phyloP scores from a whole-genome alignment of 139 green algal species.

The Asterochloris erici region DNA sequence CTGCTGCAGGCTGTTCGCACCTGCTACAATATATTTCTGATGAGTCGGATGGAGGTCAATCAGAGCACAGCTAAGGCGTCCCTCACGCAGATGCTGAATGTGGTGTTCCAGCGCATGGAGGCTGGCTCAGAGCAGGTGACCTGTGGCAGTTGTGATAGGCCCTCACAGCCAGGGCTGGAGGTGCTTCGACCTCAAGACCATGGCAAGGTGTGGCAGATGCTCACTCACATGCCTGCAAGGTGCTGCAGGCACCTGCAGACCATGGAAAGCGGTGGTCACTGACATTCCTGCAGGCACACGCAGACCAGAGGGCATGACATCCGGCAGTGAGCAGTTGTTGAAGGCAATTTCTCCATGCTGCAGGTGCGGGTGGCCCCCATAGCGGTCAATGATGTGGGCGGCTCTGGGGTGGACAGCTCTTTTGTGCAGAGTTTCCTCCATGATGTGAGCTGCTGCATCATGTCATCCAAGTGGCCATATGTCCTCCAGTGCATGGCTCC shows the following conservation, averaged over 20 bases:
- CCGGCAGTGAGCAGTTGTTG: too few relatives aligned
- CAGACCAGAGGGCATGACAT: too few relatives aligned
- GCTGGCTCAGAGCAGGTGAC: constrained; percentile 25
- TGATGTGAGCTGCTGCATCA: constrained; percentile 48
- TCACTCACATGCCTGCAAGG: too few relatives aligned
- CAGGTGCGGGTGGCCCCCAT: constrained; percentile 43
- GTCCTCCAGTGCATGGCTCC: not conserved
- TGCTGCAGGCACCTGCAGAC: too few relatives aligned
- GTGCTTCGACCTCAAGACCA: too few relatives aligned
- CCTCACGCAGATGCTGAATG: constrained; percentile 96
- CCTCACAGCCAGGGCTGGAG: too few relatives aligned
- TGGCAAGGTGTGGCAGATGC: too few relatives aligned
- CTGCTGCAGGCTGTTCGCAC: constrained; percentile 79
- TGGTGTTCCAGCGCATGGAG: constrained; percentile 97
- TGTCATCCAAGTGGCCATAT: too few relatives aligned
- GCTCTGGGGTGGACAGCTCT: constrained; percentile 36
- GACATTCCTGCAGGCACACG: too few relatives aligned
- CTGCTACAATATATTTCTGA: constrained; percentile 97
- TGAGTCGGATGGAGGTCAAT: constrained; percentile 79
- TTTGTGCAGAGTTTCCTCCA: constrained; percentile 87
- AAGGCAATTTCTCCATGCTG: too few relatives aligned
- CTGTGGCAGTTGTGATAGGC: too few relatives aligned
- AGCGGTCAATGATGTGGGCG: constrained; percentile 68
- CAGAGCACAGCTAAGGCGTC: constrained; percentile 93
- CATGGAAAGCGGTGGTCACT: too few relatives aligned